Percentiles rank a stretch among this genome's conserved stretches.
Conservation (phyloP, 2,329 filamentous ascomycete genomes). For the Cladosporium sp. region DNA sequence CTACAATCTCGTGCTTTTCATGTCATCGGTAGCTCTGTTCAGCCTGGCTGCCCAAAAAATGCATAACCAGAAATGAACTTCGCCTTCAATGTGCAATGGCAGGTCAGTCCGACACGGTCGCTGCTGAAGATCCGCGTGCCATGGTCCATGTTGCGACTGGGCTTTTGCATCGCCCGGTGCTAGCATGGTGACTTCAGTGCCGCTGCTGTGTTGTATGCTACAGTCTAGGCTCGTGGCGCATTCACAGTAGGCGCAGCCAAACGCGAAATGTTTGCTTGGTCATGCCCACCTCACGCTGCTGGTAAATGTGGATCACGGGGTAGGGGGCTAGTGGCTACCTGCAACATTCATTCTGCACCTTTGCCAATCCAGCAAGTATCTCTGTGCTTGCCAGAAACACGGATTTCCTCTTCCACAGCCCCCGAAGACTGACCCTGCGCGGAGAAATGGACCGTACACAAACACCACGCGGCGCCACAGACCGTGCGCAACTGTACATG, state of each 20-base stretch:
- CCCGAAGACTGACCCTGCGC: neutral
- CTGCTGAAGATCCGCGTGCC: neutral
- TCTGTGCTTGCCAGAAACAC: neutral
- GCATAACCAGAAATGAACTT: conserved; percentile 41
- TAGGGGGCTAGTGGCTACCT: neutral
- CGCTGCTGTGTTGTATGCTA: neutral
- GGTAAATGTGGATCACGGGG: neutral
- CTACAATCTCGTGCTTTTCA: conserved; percentile 95
- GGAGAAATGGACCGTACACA: neutral
- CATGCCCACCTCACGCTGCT: neutral
- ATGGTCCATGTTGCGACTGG: neutral
- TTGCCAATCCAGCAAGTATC: neutral
- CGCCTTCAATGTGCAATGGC: neutral
- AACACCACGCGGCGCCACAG: no score
- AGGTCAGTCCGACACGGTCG: neutral
- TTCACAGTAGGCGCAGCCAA: neutral
- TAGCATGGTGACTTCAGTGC: neutral
- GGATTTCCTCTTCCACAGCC: neutral
- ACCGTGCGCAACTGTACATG: neutral
- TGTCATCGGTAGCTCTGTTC: conserved; percentile 93
- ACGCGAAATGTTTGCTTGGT: neutral
- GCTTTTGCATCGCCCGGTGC: neutral
- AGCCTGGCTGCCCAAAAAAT: conserved; percentile 89
- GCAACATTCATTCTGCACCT: neutral
- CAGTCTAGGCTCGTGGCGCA: neutral